These are phyloP conservation scores for Myriangium duriaei DNA, from an alignment of 2,329 filamentous ascomycete species.

Conservation along the genomic window DNA sequence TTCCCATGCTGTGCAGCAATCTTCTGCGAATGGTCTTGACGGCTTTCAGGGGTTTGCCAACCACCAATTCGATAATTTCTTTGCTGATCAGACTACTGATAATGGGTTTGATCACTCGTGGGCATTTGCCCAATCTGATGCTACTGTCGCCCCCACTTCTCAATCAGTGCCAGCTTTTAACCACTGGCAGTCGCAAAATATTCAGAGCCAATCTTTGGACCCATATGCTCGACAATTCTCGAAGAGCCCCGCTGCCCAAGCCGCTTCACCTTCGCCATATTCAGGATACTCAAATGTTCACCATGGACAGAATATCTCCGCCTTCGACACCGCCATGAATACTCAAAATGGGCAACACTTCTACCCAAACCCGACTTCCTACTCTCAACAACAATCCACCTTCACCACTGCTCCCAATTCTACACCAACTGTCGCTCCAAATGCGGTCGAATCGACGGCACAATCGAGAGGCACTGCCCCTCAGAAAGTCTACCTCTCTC, in stretches of 20 bases:
- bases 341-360: slow-evolving; percentile 10
- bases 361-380: slow-evolving; percentile 9
- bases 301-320: slow-evolving; percentile 7
- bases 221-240: slow-evolving; percentile 16
- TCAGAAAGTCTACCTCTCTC: slow-evolving; percentile 1
- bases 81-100: slow-evolving; percentile 2
- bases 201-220: slow-evolving; percentile 10
- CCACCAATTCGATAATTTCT: slow-evolving; percentile 13
- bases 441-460: slow-evolving; percentile 1
- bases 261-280: slow-evolving; percentile 11
- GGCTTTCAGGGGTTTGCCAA: slow-evolving; percentile 18
- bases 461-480: slow-evolving; percentile 11
- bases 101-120: slow-evolving; percentile 11
- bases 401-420: slow-evolving; percentile 16
- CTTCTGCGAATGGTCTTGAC: slow-evolving; percentile 17
- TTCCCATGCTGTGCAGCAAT: slow-evolving; percentile 12
- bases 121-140: slow-evolving; percentile 9
- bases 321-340: slow-evolving; percentile 11
- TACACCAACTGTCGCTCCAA: slow-evolving; percentile 14
- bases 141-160: slow-evolving; percentile 6
- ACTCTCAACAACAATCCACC: slow-evolving; percentile 4
- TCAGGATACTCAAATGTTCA: slow-evolving; percentile 13
- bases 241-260: slow-evolving; percentile 13
- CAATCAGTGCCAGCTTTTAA: slow-evolving; percentile 12
- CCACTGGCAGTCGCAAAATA: slow-evolving; percentile 12